phyloP scores from a whole-genome alignment of 1,284 basidiomycete genomes.

The Marasmius oreades region DNA sequence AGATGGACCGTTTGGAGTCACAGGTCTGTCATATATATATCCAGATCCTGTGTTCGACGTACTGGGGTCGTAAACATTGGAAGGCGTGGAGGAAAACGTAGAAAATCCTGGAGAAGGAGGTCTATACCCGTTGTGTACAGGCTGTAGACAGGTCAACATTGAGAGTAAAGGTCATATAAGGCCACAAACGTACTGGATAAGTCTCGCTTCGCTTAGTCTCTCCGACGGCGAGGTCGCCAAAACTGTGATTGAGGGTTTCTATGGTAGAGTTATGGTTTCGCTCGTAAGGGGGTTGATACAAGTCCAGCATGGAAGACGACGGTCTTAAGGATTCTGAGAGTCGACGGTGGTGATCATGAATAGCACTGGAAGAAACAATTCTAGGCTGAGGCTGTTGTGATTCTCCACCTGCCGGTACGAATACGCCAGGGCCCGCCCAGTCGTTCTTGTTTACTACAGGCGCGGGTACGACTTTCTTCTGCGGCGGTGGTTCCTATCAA shows the following conservation, averaged over 20 bases:
- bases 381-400: constrained; percentile 27
- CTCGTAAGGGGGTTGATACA: constrained; percentile 76
- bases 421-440: constrained; percentile 75
- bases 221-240: constrained; percentile 61
- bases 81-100: constrained; percentile 23
- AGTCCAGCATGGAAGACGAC: constrained; percentile 58
- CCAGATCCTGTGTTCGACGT: constrained; percentile 1
- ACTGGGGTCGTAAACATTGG: constrained; percentile 22
- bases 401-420: constrained; percentile 52
- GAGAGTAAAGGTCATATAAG: constrained; percentile 5
- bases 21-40: constrained; percentile 32
- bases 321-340: constrained; percentile 48
- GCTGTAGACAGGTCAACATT: constrained; percentile 21
- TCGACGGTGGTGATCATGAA: constrained; percentile 38
- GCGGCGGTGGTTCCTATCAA: constrained; percentile 65
- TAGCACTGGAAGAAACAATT: constrained; percentile 33
- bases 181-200: constrained; percentile 49
- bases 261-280: constrained; percentile 36
- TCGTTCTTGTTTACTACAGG: constrained; percentile 38
- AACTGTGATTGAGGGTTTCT: constrained; percentile 56
- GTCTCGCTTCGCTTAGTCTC: constrained; percentile 52
- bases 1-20: constrained; percentile 32
- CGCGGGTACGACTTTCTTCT: constrained; percentile 51
- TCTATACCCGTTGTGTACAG: constrained; percentile 35
- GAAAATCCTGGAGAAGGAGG: constrained; percentile 37